phyloP scores from a whole-genome alignment of 257 asterid species.

The Solanum bulbocastanum region DNA sequence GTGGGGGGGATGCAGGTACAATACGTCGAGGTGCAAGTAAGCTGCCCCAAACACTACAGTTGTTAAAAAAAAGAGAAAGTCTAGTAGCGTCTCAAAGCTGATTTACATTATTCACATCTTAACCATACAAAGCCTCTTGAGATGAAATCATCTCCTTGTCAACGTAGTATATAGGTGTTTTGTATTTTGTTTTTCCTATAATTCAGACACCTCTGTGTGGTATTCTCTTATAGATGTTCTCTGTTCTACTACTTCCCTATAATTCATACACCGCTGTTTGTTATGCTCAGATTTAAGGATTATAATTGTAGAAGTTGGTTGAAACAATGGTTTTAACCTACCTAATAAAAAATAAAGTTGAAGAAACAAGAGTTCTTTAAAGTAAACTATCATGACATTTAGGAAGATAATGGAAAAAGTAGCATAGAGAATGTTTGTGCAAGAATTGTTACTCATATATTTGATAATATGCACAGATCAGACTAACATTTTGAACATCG shows the following conservation, averaged over 20 bases:
- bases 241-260: neutral
- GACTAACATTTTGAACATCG: neutral
- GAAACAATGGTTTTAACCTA: neutral
- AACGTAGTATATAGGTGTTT: neutral
- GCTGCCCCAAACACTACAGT: neutral
- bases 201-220: neutral
- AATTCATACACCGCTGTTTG: neutral
- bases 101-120: neutral
- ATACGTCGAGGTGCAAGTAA: neutral
- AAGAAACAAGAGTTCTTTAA: neutral
- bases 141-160: neutral
- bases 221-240: neutral
- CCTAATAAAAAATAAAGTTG: neutral
- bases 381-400: neutral
- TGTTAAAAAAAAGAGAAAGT: neutral
- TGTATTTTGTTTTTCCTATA: neutral
- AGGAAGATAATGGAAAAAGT: neutral
- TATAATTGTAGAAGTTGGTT: neutral
- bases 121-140: neutral
- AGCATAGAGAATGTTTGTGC: neutral
- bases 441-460: neutral
- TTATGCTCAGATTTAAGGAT: neutral
- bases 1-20: neutral
- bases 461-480: neutral
- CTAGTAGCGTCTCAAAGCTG: neutral